Evolutionary conservation across 768 basidiomycete species (phyloP).

Genomic region (Russula vinacea): DNA sequence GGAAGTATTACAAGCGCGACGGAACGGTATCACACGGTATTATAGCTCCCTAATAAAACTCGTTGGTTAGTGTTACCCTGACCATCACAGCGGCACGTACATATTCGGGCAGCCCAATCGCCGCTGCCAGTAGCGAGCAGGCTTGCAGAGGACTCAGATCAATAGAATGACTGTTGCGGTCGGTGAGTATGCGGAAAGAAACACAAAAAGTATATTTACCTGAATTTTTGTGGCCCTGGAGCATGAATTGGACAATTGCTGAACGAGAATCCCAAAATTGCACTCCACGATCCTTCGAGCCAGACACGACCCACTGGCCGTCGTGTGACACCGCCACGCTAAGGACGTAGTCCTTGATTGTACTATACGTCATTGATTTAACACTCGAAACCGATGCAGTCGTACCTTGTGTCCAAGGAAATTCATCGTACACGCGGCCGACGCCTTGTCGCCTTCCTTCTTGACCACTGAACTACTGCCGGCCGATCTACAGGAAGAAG

Average conservation of each 20-base stretch:
- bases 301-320: conserved; percentile 92
- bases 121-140: conserved; percentile 68
- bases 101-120: conserved; percentile 69
- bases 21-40: conserved; percentile 23
- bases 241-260: conserved; percentile 84
- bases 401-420: conserved; percentile 84
- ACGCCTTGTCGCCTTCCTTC: conserved; percentile 49
- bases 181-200: conserved; percentile 7
- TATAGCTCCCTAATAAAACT: conserved; percentile 32
- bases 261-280: conserved; percentile 87
- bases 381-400: conserved; percentile 13
- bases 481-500: conserved; percentile 28
- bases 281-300: conserved; percentile 93
- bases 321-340: conserved; percentile 84
- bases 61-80: conserved; percentile 3
- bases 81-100: conserved; percentile 38
- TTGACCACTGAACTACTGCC: conserved; percentile 34
- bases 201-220: conserved; percentile 37
- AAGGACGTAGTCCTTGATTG: conserved; percentile 61
- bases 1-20: conserved; percentile 5
- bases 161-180: conserved; percentile 61
- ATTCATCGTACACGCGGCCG: conserved; percentile 67
- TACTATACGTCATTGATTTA: conserved; percentile 12
- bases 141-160: conserved; percentile 62
- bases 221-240: conserved; percentile 77